A percentile compares a stretch with the other conserved stretches of the same genome.
phyloP scores from a whole-genome alignment of 192 early-diverging fungal species.

The Mortierella hygrophila region DNA sequence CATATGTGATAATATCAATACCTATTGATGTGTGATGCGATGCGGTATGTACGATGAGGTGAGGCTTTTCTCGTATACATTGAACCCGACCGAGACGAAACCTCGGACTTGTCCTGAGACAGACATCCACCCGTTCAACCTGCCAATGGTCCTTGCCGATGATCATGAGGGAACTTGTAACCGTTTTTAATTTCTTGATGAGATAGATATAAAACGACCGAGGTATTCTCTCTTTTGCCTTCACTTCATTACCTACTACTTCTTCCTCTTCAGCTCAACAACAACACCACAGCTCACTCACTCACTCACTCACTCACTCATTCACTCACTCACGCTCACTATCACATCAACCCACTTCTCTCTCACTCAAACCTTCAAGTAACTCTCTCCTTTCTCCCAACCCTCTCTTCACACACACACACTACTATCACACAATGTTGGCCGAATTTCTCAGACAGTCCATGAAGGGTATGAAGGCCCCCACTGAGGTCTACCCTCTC shows the following conservation, averaged over 20 bases:
- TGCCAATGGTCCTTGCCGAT: slow-evolving; percentile 2
- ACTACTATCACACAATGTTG: slow-evolving; percentile 45
- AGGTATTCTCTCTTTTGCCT: background rate
- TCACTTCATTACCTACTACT: slow-evolving; percentile 12
- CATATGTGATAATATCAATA: too few species aligned
- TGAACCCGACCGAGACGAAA: background rate
- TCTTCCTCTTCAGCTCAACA: slow-evolving; percentile 2
- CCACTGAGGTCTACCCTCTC: slow-evolving; percentile 50
- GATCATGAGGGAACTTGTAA: background rate
- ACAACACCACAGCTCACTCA: slow-evolving; percentile 7
- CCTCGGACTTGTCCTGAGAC: background rate
- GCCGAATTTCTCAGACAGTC: slow-evolving; percentile 33
- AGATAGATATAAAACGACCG: background rate
- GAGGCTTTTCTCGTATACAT: too few species aligned
- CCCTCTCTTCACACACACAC: background rate
- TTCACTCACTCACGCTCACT: background rate
- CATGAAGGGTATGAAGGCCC: slow-evolving; percentile 47
- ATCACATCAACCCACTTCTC: background rate
- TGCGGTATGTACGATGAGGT: too few species aligned
- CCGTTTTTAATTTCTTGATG: background rate
- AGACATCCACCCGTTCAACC: background rate
- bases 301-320: background rate
- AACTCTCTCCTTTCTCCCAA: background rate
- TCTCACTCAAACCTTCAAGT: background rate
- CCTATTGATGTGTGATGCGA: too few species aligned